phyloP scores from a whole-genome alignment of 371 early-diverging fungal genomes.

The Dichotomocladium elegans region DNA sequence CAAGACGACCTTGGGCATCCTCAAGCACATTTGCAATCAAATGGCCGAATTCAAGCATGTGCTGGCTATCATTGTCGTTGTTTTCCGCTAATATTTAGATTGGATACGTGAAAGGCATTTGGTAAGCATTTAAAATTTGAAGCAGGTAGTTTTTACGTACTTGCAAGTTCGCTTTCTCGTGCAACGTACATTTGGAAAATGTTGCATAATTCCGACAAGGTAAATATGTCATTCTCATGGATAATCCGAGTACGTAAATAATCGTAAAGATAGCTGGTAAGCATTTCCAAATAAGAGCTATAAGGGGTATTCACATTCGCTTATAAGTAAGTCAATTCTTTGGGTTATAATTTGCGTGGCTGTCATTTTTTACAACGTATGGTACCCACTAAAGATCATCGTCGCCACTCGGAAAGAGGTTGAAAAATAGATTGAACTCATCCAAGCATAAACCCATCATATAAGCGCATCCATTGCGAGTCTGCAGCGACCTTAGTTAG shows the following conservation, averaged over 20 bases:
- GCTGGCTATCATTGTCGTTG: background rate
- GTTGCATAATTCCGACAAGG: constrained; percentile 78
- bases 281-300: constrained; percentile 67
- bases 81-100: background rate
- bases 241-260: constrained; percentile 83
- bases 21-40: constrained; percentile 72
- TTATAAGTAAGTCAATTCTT: background rate
- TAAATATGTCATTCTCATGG: constrained; percentile 73
- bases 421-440: constrained; percentile 72
- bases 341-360: background rate
- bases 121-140: background rate
- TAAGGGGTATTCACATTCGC: no score
- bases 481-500: no score
- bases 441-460: constrained; percentile 77
- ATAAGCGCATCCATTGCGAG: constrained; percentile 74
- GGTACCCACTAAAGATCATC: constrained; percentile 46
- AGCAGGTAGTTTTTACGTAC: background rate
- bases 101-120: background rate
- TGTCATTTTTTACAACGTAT: background rate
- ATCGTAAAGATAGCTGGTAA: constrained; percentile 72
- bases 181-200: constrained; percentile 63
- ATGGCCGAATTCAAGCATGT: constrained; percentile 56
- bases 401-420: constrained; percentile 71
- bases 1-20: constrained; percentile 82
- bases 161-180: constrained; percentile 41